These are phyloP conservation scores for Aspergillus bridgeri DNA, from an alignment of 495 filamentous ascomycete species.

Conservation along the genomic window DNA sequence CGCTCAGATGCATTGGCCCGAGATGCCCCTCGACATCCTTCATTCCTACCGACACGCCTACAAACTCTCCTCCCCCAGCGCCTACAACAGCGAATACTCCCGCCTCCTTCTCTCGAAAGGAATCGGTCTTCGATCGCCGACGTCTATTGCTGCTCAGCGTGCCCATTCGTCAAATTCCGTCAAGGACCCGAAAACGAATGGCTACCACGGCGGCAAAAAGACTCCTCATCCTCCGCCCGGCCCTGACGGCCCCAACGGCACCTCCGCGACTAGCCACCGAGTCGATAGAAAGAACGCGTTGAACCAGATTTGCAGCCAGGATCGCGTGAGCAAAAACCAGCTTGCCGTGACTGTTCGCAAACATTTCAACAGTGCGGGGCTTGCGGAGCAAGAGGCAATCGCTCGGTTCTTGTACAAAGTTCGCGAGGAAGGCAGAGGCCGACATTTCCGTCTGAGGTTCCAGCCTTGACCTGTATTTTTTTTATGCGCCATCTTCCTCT, in stretches of 20 bases:
- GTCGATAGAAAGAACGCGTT: slow-evolving; percentile 24
- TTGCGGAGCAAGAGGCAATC: slow-evolving; percentile 84
- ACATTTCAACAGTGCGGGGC: slow-evolving; percentile 82
- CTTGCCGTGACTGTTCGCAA: slow-evolving; percentile 80
- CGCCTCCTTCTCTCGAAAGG: slow-evolving; percentile 68
- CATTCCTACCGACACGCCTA: slow-evolving; percentile 79
- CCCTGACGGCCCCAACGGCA: slow-evolving; percentile 13
- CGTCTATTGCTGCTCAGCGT: slow-evolving; percentile 41
- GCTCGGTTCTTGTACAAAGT: slow-evolving; percentile 86
- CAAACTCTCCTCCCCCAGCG: slow-evolving; percentile 63
- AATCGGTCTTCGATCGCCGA: slow-evolving; percentile 57
- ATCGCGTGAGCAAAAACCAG: slow-evolving; percentile 71
- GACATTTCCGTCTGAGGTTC: slow-evolving; percentile 44
- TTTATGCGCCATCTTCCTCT: not conserved
- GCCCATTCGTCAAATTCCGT: slow-evolving; percentile 25
- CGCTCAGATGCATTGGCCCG: slow-evolving; percentile 69
- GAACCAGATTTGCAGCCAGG: slow-evolving; percentile 38
- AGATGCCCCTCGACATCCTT: slow-evolving; percentile 67
- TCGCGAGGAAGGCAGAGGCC: slow-evolving; percentile 44
- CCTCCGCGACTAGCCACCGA: not conserved
- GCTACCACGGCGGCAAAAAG: slow-evolving; percentile 6
- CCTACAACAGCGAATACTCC: slow-evolving; percentile 69
- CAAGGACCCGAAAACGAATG: slow-evolving; percentile 11
- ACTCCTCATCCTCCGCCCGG: slow-evolving; percentile 10
- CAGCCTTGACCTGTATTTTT: slow-evolving; percentile 22